phyloP scores from a whole-genome alignment of 352 stramenopile species.

The Phytophthora podocarpi region DNA sequence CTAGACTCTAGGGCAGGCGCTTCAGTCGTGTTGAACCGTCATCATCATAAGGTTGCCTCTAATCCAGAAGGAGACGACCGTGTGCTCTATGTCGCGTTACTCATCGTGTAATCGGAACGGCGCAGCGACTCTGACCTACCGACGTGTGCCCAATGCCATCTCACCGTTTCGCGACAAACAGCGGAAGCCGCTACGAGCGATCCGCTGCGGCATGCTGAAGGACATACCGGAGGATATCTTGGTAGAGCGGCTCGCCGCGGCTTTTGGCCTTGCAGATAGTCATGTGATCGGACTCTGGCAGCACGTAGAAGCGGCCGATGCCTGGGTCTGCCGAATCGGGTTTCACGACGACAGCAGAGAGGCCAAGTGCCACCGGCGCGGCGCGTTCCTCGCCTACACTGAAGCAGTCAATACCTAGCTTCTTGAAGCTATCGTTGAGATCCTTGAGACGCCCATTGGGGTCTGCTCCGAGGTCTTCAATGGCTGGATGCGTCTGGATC shows the following conservation, averaged over 20 bases:
- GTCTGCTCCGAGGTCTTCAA: conserved; percentile 67
- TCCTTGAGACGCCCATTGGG: conserved; percentile 58
- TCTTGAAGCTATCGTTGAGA: conserved; percentile 74
- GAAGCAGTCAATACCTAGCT: conserved; percentile 69
- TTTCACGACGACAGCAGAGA: conserved; percentile 79
- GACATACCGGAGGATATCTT: conserved; percentile 52
- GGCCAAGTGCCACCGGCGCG: conserved; percentile 67
- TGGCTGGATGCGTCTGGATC: conserved; percentile 76
- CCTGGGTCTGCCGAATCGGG: conserved; percentile 76
- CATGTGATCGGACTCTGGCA: conserved; percentile 79
- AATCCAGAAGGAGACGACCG: background rate
- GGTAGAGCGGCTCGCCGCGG: conserved; percentile 66
- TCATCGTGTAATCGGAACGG: conserved; percentile 14
- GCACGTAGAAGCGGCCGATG: conserved; percentile 69
- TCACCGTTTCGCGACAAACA: conserved; percentile 15
- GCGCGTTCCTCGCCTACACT: conserved; percentile 70
- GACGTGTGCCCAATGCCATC: conserved; percentile 5
- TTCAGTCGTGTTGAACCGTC: conserved; percentile 5
- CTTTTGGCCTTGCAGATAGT: conserved; percentile 87
- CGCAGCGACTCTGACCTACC: conserved; percentile 5
- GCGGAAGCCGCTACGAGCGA: conserved; percentile 5
- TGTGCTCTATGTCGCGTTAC: conserved; percentile 35
- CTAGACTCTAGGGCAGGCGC: background rate
- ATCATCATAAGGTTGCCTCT: background rate
- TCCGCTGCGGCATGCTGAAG: conserved; percentile 27